phyloP scores from a whole-genome alignment of 164 flowering plant genomes.

The Santalum album region DNA sequence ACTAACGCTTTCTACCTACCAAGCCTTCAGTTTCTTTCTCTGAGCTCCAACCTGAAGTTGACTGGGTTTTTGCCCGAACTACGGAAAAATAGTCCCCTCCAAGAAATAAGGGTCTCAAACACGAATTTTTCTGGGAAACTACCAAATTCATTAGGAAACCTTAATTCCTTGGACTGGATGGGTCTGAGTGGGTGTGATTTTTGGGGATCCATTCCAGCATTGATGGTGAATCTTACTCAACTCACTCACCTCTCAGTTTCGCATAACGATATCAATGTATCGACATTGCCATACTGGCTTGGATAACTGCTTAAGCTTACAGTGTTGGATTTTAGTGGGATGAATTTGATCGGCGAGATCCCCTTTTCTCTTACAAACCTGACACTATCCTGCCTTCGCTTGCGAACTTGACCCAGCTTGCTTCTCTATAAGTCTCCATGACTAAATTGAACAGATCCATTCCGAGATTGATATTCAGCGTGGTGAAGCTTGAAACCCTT shows the following conservation, averaged over 20 bases:
- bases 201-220: constrained; percentile 12
- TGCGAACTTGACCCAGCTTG: constrained; percentile 10
- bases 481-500: not conserved
- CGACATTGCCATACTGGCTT: not conserved
- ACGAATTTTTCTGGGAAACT: constrained; percentile 12
- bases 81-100: not conserved
- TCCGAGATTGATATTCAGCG: not conserved
- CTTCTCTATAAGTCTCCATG: not conserved
- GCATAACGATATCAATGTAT: not conserved
- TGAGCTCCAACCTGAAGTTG: constrained; percentile 1
- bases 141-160: constrained; percentile 11
- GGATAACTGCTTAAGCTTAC: not conserved
- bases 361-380: constrained; percentile 12
- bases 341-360: constrained; percentile 8
- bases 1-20: constrained; percentile 2
- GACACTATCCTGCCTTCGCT: constrained; percentile 10
- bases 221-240: constrained; percentile 9
- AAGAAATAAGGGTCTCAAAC: not conserved
- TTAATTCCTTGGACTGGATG: not conserved
- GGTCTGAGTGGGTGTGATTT: not conserved
- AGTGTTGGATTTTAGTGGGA: not conserved
- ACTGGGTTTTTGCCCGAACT: constrained; percentile 9
- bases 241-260: constrained; percentile 2
- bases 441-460: constrained; percentile 13
- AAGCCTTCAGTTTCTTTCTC: not conserved